phyloP scores from a whole-genome alignment of 2,329 filamentous ascomycete genomes.

The Claviceps cyperi region DNA sequence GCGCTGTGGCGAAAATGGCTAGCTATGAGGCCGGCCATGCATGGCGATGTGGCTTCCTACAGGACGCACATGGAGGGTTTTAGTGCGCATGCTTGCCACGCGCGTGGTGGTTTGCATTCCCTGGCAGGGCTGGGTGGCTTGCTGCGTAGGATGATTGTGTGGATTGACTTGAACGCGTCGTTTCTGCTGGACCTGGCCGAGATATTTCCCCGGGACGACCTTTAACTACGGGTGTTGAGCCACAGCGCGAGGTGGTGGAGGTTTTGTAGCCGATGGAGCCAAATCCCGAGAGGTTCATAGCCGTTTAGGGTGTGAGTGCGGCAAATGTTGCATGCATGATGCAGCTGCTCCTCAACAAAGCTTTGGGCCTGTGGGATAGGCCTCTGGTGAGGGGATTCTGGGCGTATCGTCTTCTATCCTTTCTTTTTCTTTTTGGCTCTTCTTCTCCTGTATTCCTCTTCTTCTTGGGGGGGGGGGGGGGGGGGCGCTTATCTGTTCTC shows the following conservation, averaged over 20 bases:
- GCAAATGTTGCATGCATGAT: too few species aligned
- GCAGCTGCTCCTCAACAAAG: too few species aligned
- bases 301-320: slow-evolving; percentile 1
- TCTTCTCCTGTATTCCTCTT: too few species aligned
- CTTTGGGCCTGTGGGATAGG: too few species aligned
- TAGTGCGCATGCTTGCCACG: slow-evolving; percentile 26
- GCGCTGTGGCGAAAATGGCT: too few species aligned
- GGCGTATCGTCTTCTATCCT: too few species aligned
- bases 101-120: slow-evolving; percentile 27
- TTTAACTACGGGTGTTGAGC: too few species aligned
- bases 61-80: slow-evolving; percentile 31
- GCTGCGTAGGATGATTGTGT: slow-evolving; percentile 25
- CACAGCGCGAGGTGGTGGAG: too few species aligned
- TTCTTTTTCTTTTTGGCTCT: too few species aligned
- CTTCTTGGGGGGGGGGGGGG: too few species aligned
- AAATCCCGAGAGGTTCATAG: slow-evolving; percentile 21
- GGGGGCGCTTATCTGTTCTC: too few species aligned
- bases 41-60: slow-evolving; percentile 26
- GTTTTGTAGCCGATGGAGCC: slow-evolving; percentile 12
- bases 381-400: too few species aligned
- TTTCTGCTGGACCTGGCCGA: slow-evolving; percentile 18
- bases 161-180: slow-evolving; percentile 4
- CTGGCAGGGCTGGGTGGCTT: slow-evolving; percentile 28
- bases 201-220: slow-evolving; percentile 17
- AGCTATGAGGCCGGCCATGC: slow-evolving; percentile 26